Conservation (phyloP, 2,329 filamentous ascomycete species). For the Bipolaris cookei region DNA sequence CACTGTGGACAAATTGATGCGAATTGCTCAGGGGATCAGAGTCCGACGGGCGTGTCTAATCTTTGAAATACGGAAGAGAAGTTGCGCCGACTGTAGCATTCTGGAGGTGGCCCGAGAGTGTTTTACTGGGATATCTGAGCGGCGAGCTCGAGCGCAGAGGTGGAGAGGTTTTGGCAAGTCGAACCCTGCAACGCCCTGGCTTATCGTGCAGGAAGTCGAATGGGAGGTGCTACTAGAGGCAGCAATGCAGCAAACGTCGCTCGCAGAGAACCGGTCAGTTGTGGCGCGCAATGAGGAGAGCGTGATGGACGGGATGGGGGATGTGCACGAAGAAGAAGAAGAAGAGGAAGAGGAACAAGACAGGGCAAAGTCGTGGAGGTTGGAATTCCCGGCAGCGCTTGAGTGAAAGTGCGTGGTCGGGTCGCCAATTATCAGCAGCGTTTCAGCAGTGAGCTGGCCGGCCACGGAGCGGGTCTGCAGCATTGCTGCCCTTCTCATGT, state of each 20-base stretch:
- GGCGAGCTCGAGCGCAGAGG: constrained; percentile 43
- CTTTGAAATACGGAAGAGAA: constrained; percentile 42
- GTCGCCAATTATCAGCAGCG: constrained; percentile 48
- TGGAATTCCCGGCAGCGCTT: constrained; percentile 40
- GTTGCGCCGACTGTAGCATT: constrained; percentile 51
- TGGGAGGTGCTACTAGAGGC: constrained; percentile 45
- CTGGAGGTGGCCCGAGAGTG: constrained; percentile 43
- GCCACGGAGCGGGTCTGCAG: constrained; percentile 47
- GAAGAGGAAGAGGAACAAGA: constrained; percentile 31
- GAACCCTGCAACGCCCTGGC: constrained; percentile 49
- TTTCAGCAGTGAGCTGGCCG: constrained; percentile 46
- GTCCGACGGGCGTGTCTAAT: constrained; percentile 40
- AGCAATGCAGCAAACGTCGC: constrained; percentile 50
- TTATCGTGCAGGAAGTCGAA: constrained; percentile 45
- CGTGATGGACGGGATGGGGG: constrained; percentile 38
- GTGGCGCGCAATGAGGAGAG: constrained; percentile 31
- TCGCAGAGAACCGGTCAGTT: constrained; percentile 41
- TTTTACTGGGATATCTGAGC: constrained; percentile 42
- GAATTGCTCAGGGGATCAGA: constrained; percentile 42
- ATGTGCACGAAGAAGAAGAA: constrained; percentile 33
- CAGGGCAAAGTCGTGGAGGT: constrained; percentile 40
- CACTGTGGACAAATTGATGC: constrained; percentile 21
- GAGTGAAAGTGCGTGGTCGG: constrained; percentile 37
- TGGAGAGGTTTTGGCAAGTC: constrained; percentile 46
- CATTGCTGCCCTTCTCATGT: constrained; percentile 39